Base-by-base conservation (phyloP, 2,329 filamentous ascomycete species). In the Aspergillus texensis region DNA sequence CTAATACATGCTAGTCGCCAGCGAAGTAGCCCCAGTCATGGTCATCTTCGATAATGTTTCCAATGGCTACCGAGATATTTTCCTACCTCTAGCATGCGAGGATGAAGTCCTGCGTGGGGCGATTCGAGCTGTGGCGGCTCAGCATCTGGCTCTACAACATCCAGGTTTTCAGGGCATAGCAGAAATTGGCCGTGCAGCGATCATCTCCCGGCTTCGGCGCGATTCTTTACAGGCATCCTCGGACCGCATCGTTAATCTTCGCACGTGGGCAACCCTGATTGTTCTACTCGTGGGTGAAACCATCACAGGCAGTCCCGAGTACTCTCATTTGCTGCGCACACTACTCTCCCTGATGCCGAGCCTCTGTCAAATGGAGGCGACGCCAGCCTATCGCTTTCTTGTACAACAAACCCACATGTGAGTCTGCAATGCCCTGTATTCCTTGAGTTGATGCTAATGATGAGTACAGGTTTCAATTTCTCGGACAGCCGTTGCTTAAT, bases 61-160 rank as follows among this genome's bases (percentile, higher is more conserved):
- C 12, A 75, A 75, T 64, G 73, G 73, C 19, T 75, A 71, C 57
- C 72, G 73, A 16, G 65, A 73, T 53, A 56, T 75, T 2, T 62
- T 75, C 10, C 65, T 75, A 8, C 73, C 73, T 2, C 57, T 75
- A 21, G 73, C 73, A 8, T 68, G 64, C 26, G 58, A 67, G 32
- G 67, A 74, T 60, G 58, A 65, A 6, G 57, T 75, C 6, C 62
- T 75, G 10, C 64, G 66, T 53, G 56, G 60, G 10, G 71, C 72
- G 6, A 66, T 74, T 9, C 61, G 62, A 4, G 66, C 68, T 8
- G 71, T 71, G 10, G 65, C 72, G 1, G 65, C 68, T 26, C 68
- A 71, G 30, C 71, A 74, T 43, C 45, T 73, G n/a, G 60, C 66
- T 4, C 30, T 63, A 26, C 57, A 62, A 24, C 34, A 63, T 3